phyloP scores from a whole-genome alignment of 108 stramenopile species.

The Skeletonema marinoi region DNA sequence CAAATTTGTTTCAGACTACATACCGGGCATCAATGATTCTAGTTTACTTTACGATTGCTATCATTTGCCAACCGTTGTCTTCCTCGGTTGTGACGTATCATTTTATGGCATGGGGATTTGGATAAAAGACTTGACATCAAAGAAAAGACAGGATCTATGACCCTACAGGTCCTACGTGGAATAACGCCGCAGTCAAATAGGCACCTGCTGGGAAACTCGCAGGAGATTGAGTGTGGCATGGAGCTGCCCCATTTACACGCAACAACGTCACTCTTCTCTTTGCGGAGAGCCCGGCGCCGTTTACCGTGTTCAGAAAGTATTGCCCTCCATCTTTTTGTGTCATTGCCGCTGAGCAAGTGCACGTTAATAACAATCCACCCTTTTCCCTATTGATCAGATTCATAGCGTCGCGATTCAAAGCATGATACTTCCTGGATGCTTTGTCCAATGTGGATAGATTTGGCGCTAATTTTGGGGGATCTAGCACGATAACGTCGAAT shows the following conservation, averaged over 20 bases:
- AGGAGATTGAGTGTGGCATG: slow-evolving; percentile 85
- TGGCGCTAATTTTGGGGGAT: slow-evolving; percentile 96
- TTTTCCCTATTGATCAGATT: slow-evolving; percentile 59
- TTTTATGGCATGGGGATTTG: slow-evolving; percentile 12
- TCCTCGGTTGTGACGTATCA: slow-evolving; percentile 15
- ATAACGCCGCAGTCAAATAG: slow-evolving; percentile 83
- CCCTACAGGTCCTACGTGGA: slow-evolving; percentile 57
- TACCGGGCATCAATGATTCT: slow-evolving; percentile 9
- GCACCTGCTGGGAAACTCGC: slow-evolving; percentile 75
- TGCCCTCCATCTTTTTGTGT: slow-evolving; percentile 90
- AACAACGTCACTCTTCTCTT: slow-evolving; percentile 68
- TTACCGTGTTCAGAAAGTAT: slow-evolving; percentile 75
- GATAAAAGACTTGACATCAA: slow-evolving; percentile 1
- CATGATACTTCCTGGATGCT: slow-evolving; percentile 87
- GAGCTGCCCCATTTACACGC: slow-evolving; percentile 70
- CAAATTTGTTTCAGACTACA: background rate
- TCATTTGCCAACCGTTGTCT: slow-evolving; percentile 12
- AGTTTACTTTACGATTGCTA: slow-evolving; percentile 17
- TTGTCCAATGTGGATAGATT: slow-evolving; percentile 61
- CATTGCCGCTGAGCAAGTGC: slow-evolving; percentile 95
- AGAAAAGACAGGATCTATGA: slow-evolving; percentile 1
- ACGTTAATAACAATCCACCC: slow-evolving; percentile 92
- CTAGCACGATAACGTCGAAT: slow-evolving; percentile 88
- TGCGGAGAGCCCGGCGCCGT: slow-evolving; percentile 72
- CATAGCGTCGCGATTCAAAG: slow-evolving; percentile 90